A percentile compares a stretch with the other conserved stretches of the same genome.
These are phyloP conservation scores for Lolium perenne DNA, from an alignment of 176 grass and related monocot species.

Conservation along the genomic window DNA sequence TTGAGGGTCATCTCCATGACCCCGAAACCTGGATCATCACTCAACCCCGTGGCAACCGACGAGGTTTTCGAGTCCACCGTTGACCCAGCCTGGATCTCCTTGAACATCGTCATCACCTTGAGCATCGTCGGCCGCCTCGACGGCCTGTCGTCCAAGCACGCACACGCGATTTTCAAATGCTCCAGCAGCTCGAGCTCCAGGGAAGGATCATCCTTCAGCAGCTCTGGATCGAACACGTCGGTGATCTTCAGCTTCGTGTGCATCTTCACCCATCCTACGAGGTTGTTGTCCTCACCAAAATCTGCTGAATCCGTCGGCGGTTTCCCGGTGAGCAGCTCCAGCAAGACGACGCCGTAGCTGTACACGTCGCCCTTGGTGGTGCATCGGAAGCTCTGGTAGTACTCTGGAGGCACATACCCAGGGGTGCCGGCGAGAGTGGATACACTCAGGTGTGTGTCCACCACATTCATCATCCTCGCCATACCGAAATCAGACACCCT, in stretches of 20 bases:
- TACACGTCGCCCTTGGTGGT: slow-evolving; percentile 96
- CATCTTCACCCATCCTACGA: slow-evolving; percentile 95
- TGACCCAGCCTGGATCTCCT: slow-evolving; percentile 87
- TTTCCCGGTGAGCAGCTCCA: slow-evolving; percentile 88
- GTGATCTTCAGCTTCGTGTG: slow-evolving; percentile 60
- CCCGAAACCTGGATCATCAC: slow-evolving; percentile 56
- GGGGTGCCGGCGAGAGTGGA: slow-evolving; percentile 96
- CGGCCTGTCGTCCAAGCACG: slow-evolving; percentile 79
- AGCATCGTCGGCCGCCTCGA: slow-evolving; percentile 80
- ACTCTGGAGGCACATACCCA: slow-evolving; percentile 95
- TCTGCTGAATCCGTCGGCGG: slow-evolving; percentile 74
- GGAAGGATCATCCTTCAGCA: slow-evolving; percentile 69
- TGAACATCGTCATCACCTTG: slow-evolving; percentile 98
- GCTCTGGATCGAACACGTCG: slow-evolving; percentile 89
- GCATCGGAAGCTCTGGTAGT: slow-evolving; percentile 95
- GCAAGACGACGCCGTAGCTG: slow-evolving; percentile 90
- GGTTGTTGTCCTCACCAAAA: slow-evolving; percentile 88
- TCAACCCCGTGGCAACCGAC: slow-evolving; percentile 30
- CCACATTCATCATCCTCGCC: slow-evolving; percentile 77
- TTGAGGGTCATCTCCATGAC: slow-evolving; percentile 76
- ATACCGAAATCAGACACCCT: slow-evolving; percentile 98
- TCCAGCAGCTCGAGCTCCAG: slow-evolving; percentile 80
- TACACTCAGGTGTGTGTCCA: slow-evolving; percentile 91
- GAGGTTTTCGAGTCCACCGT: slow-evolving; percentile 68
- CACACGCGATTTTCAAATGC: slow-evolving; percentile 84